Conservation (phyloP, 2,329 filamentous ascomycete genomes). For the Fusarium sp. region DNA sequence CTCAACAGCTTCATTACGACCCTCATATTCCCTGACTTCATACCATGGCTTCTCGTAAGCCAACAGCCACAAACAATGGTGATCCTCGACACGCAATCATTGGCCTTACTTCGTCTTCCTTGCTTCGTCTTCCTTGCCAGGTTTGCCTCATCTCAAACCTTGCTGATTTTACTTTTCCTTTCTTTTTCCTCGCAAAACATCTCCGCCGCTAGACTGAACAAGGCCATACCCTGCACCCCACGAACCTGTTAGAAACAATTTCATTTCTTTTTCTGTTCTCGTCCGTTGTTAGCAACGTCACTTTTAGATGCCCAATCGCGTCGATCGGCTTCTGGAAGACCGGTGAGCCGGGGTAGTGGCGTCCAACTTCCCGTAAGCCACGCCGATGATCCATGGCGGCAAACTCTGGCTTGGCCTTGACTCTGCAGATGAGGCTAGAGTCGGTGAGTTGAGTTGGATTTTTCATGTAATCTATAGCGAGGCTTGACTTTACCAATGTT, state of each 20-base stretch:
- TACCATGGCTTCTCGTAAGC: background rate
- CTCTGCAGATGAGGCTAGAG: background rate
- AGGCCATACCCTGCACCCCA: background rate
- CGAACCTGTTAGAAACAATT: background rate
- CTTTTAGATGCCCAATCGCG: constrained; percentile 12
- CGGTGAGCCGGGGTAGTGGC: constrained; percentile 22
- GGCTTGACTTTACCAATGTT: background rate
- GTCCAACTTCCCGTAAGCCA: constrained; percentile 13
- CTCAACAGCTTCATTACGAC: background rate
- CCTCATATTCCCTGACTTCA: background rate
- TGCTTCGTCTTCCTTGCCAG: background rate
- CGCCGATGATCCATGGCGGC: constrained; percentile 1
- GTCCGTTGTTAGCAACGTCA: background rate
- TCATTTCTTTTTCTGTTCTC: background rate
- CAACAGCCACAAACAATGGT: background rate
- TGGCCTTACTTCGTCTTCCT: background rate
- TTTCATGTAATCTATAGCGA: background rate
- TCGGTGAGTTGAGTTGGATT: constrained; percentile 15
- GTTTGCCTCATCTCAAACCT: constrained; percentile 5
- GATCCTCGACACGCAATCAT: background rate
- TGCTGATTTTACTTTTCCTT: background rate
- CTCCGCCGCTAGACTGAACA: constrained; percentile 5
- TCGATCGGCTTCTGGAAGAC: constrained; percentile 25
- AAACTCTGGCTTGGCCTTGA: background rate
- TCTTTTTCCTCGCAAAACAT: background rate